These are phyloP conservation scores for Aspergillus cristatus DNA, from an alignment of 495 filamentous ascomycete genomes.

Conservation along the genomic window DNA sequence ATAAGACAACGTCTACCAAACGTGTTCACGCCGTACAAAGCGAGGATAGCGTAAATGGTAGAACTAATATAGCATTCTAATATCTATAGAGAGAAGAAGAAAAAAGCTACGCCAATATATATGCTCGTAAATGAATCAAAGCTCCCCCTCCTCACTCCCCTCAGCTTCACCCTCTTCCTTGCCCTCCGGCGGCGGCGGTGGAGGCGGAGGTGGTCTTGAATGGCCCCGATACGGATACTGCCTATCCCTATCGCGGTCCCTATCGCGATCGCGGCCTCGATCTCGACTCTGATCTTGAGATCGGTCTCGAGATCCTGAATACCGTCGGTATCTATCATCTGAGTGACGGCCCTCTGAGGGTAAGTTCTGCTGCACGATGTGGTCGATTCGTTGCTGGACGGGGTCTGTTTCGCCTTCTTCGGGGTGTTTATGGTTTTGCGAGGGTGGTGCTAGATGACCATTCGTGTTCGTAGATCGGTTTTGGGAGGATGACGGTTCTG, in stretches of 20 bases:
- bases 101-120: no score
- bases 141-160: constrained; percentile 38
- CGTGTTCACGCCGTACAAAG: no score
- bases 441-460: constrained; percentile 8
- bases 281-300: neutral
- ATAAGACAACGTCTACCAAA: no score
- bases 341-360: neutral
- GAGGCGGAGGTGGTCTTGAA: constrained; percentile 3
- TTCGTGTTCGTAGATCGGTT: constrained; percentile 13
- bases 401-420: constrained; percentile 10
- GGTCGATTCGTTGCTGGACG: constrained; percentile 27
- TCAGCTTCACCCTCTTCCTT: constrained; percentile 22
- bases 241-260: constrained; percentile 1
- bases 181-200: constrained; percentile 6
- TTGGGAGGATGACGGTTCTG: constrained; percentile 5
- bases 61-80: no score
- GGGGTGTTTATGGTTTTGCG: constrained; percentile 4
- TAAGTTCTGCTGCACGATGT: constrained; percentile 22
- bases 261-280: constrained; percentile 3
- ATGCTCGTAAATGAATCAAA: no score
- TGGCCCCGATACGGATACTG: neutral
- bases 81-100: no score
- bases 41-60: no score
- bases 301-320: neutral
- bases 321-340: neutral